These are phyloP conservation scores for Aspergillus sp. DNA, from an alignment of 2,329 filamentous ascomycete genomes.

Conservation along the genomic window DNA sequence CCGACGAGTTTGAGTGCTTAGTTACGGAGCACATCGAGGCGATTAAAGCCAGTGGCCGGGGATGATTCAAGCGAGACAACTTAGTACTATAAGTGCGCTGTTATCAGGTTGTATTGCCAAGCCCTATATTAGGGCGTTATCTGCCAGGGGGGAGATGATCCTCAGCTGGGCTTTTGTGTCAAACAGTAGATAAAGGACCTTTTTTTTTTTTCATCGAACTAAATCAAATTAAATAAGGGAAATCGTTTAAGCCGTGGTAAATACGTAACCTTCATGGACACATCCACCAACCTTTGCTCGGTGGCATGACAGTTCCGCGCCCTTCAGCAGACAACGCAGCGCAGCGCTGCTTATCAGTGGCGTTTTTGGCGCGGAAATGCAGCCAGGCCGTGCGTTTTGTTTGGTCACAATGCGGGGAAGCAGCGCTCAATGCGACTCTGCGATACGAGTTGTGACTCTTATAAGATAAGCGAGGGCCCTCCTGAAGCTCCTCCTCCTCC, in stretches of 20 bases:
- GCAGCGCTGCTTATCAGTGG: background rate
- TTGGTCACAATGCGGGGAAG: slow-evolving; percentile 2
- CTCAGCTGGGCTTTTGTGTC: background rate
- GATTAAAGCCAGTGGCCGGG: slow-evolving; percentile 9
- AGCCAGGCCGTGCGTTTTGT: background rate
- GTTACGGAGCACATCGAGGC: slow-evolving; percentile 33
- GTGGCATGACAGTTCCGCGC: no score
- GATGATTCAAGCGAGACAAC: no score
- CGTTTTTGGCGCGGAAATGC: background rate
- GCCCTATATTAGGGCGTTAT: background rate
- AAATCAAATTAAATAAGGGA: no score
- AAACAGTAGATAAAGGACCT: no score
- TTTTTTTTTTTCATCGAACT: no score
- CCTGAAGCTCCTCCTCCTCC: background rate
- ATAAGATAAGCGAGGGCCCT: background rate
- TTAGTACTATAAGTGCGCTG: no score
- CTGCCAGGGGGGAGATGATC: background rate
- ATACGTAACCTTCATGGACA: background rate
- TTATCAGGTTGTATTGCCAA: no score
- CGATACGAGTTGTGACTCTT: background rate
- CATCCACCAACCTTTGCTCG: background rate
- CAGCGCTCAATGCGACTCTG: background rate
- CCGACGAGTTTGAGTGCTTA: slow-evolving; percentile 30
- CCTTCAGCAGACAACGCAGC: background rate
- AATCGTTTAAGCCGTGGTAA: no score